Conservation (phyloP, 176 grass and related monocot genomes). For the Cenchrus purpureus region DNA sequence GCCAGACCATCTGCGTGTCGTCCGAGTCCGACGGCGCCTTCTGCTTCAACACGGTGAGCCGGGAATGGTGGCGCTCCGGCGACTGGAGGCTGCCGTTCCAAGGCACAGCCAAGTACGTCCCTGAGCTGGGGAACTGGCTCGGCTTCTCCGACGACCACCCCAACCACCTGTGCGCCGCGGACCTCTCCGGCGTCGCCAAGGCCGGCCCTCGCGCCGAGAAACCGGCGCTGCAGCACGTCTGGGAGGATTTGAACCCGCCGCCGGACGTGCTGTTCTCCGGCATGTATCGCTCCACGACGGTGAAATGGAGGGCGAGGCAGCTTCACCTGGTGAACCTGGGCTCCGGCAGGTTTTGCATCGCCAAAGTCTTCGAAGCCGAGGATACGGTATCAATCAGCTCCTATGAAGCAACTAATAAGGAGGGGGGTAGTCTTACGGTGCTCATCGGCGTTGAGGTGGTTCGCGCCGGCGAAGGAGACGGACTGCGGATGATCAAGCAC, state of each 20-base stretch:
- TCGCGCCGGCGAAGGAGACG: not conserved
- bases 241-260: too few species aligned
- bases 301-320: not conserved
- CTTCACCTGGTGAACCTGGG: not conserved
- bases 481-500: constrained; percentile 2
- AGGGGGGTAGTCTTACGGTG: not conserved
- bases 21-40: not conserved
- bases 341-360: not conserved
- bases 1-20: not conserved
- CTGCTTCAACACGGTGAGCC: not conserved
- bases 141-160: not conserved
- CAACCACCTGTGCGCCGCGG: not conserved
- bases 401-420: too few species aligned
- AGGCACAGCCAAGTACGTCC: not conserved
- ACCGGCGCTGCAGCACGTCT: too few species aligned
- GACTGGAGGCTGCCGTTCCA: constrained; percentile 11
- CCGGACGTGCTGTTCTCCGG: too few species aligned
- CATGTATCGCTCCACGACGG: too few species aligned
- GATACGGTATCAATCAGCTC: not conserved
- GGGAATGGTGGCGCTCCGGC: not conserved
- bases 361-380: not conserved
- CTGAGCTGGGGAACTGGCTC: not conserved
- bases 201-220: too few species aligned
- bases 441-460: not conserved
- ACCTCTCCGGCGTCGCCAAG: too few species aligned